phyloP scores from a whole-genome alignment of 768 basidiomycete species.

The Cubamyces sp. region DNA sequence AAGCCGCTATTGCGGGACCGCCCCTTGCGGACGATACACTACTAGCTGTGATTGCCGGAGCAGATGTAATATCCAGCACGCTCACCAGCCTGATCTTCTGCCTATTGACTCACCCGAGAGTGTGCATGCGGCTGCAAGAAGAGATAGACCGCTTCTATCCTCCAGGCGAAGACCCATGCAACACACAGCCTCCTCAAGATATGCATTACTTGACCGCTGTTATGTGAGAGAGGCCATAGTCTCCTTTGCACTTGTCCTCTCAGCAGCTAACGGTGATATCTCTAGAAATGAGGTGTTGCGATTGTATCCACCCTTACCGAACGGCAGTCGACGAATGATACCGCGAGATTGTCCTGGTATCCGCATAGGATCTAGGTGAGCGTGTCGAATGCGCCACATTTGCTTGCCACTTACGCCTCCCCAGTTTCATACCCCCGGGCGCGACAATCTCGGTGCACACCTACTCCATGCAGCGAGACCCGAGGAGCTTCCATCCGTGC shows the following conservation, averaged over 20 bases:
- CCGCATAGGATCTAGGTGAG: conserved; percentile 40
- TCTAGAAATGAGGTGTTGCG: conserved; percentile 50
- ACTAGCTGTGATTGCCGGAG: conserved; percentile 48
- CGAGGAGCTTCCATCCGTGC: conserved; percentile 48
- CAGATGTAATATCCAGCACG: conserved; percentile 47
- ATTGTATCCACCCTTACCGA: conserved; percentile 48
- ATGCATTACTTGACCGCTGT: conserved; percentile 32
- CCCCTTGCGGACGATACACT: conserved; percentile 45
- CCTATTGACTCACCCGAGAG: conserved; percentile 38
- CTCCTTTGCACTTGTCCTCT: too few species aligned
- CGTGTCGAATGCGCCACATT: too few species aligned
- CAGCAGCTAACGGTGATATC: neutral
- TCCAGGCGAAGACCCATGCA: conserved; percentile 34
- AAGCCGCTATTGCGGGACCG: conserved; percentile 37
- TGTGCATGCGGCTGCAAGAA: conserved; percentile 41
- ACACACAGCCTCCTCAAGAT: conserved; percentile 18
- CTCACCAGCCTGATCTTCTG: conserved; percentile 43
- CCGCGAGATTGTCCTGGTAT: conserved; percentile 35
- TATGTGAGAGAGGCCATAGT: conserved; percentile 18
- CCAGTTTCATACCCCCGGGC: conserved; percentile 29
- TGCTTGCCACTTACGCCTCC: conserved; percentile 19
- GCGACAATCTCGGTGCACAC: conserved; percentile 42
- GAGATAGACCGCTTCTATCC: conserved; percentile 47
- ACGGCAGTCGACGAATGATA: conserved; percentile 43
- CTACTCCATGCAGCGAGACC: conserved; percentile 49